These are phyloP conservation scores for Ophiostoma montium DNA, from an alignment of 2,329 filamentous ascomycete species.

Conservation along the genomic window DNA sequence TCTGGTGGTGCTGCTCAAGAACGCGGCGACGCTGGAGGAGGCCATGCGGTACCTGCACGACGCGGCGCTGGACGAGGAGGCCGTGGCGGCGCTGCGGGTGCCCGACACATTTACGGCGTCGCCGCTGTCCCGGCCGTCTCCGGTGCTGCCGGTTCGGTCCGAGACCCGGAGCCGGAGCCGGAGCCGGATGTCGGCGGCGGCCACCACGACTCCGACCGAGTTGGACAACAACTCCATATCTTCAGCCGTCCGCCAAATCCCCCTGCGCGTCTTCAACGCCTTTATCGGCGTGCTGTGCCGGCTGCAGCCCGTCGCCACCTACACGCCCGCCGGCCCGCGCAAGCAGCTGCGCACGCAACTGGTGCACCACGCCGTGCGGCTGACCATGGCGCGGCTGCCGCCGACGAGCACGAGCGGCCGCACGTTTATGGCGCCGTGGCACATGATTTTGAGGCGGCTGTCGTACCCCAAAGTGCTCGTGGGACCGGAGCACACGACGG, in stretches of 20 bases:
- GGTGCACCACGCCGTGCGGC: conserved; percentile 23
- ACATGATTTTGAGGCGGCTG: conserved; percentile 26
- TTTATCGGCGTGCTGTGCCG: conserved; percentile 38
- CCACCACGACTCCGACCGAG: no score
- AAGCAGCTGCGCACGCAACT: conserved; percentile 12
- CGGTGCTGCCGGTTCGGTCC: not conserved
- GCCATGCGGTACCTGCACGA: conserved; percentile 37
- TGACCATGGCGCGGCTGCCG: conserved; percentile 19
- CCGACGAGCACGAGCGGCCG: conserved; percentile 16
- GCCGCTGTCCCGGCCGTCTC: not conserved
- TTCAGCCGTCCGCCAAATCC: conserved; percentile 16
- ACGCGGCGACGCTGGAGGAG: conserved; percentile 32
- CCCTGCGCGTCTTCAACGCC: conserved; percentile 29
- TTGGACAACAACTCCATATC: no score
- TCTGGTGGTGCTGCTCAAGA: conserved; percentile 40
- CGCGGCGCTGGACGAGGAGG: conserved; percentile 20
- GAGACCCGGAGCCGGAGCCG: not conserved
- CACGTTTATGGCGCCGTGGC: conserved; percentile 25
- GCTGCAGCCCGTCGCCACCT: conserved; percentile 20
- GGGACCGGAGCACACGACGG: conserved; percentile 10
- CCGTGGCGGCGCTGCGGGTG: conserved; percentile 6
- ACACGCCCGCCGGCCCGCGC: conserved; percentile 12
- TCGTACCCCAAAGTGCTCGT: conserved; percentile 22
- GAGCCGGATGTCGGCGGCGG: no score
- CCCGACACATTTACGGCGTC: not conserved